Conservation (phyloP, 2,329 filamentous ascomycete species). For the Claviceps capensis region DNA sequence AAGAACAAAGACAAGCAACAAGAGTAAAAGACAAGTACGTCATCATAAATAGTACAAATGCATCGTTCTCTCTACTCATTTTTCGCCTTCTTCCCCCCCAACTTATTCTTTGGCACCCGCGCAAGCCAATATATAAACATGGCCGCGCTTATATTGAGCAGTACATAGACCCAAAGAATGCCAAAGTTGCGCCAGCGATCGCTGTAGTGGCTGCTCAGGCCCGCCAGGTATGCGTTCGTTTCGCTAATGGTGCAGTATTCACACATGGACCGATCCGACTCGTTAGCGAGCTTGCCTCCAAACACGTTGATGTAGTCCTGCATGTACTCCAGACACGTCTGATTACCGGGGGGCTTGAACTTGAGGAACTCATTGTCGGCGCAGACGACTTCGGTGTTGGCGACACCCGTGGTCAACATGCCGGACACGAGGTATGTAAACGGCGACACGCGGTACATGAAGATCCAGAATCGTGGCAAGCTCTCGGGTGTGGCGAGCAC, state of each 20-base stretch:
- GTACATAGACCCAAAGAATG: conserved; percentile 43
- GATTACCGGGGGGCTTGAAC: conserved; percentile 47
- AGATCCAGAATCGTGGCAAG: conserved; percentile 67
- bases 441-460: conserved; percentile 67
- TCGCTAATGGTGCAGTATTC: conserved; percentile 37
- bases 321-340: conserved; percentile 49
- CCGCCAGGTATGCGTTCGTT: conserved; percentile 38
- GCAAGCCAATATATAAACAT: conserved; percentile 42
- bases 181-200: conserved; percentile 59
- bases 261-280: conserved; percentile 34
- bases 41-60: too few species aligned
- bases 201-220: conserved; percentile 36
- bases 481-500: conserved; percentile 50
- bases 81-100: conserved; percentile 20
- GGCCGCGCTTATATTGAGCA: conserved; percentile 43
- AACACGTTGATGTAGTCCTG: conserved; percentile 28
- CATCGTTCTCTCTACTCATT: conserved; percentile 5
- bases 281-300: conserved; percentile 42
- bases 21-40: too few species aligned
- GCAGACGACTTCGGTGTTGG: conserved; percentile 52
- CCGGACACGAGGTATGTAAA: conserved; percentile 70
- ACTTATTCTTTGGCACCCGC: conserved; percentile 33
- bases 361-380: conserved; percentile 53
- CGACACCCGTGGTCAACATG: conserved; percentile 56
- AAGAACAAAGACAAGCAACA: too few species aligned